phyloP scores from a whole-genome alignment of 2,329 filamentous ascomycete species.

The Colletotrichum limetticola region DNA sequence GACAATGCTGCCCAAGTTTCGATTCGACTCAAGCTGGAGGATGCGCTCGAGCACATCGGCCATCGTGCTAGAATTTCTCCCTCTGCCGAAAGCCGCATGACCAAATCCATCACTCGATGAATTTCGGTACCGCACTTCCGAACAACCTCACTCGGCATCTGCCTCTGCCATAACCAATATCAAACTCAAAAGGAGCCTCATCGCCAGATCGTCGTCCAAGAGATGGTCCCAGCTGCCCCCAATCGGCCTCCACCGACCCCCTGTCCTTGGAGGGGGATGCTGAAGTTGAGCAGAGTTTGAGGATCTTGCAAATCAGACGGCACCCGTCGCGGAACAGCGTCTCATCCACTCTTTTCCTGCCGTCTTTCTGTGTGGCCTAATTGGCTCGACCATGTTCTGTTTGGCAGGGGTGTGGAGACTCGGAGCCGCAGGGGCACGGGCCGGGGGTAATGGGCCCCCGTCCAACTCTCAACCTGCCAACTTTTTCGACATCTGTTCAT shows the following conservation, averaged over 20 bases:
- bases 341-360: slow-evolving; percentile 24
- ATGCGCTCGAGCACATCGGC: background rate
- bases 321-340: slow-evolving; percentile 32
- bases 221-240: background rate
- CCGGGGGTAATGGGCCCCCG: background rate
- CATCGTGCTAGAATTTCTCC: background rate
- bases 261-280: background rate
- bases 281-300: slow-evolving; percentile 34
- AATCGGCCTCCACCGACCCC: slow-evolving; percentile 1
- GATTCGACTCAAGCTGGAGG: no score
- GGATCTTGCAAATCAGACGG: slow-evolving; percentile 31
- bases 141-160: background rate
- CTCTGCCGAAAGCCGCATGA: background rate
- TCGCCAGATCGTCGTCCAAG: background rate
- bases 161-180: background rate
- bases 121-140: background rate
- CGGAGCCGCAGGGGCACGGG: background rate
- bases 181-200: slow-evolving; percentile 24
- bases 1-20: background rate
- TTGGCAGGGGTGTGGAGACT: background rate
- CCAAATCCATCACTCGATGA: background rate
- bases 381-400: slow-evolving; percentile 25
- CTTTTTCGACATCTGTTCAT: background rate
- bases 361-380: background rate
- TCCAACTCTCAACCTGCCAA: background rate